Conservation (phyloP, 73 alveolate species). For the Paramecium biaurelia region DNA sequence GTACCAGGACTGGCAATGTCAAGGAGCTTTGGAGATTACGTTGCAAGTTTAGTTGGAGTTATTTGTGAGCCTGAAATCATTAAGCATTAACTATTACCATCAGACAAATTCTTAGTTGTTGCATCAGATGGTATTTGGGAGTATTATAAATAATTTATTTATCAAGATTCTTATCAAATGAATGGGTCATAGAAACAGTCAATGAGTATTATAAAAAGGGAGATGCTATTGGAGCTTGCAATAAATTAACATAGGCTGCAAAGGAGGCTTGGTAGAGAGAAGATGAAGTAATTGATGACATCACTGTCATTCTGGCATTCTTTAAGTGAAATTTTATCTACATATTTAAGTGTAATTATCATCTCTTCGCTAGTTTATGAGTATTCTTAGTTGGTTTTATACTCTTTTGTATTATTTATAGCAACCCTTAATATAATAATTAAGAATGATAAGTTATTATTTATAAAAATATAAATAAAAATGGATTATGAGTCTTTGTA, state of each 20-base stretch:
- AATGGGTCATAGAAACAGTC: conserved; percentile 78
- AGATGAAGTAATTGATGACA: conserved; percentile 93
- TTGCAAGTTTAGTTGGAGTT: conserved; percentile 80
- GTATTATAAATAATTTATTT: neutral
- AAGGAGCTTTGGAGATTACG: conserved; percentile 84
- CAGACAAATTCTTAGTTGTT: conserved; percentile 75
- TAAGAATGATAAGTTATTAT: neutral
- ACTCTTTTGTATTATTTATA: neutral
- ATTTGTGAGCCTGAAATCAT: conserved; percentile 78
- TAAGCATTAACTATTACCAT: conserved; percentile 67
- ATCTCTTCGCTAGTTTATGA: neutral
- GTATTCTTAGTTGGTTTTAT: neutral
- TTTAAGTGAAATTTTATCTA: conserved; percentile 21
- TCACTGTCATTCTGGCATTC: conserved; percentile 84
- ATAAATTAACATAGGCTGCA: conserved; percentile 75
- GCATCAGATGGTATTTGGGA: conserved; percentile 93
- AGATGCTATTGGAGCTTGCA: conserved; percentile 88
- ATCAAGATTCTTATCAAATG: conserved; percentile 72
- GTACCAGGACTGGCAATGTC: conserved; percentile 88
- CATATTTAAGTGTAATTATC: neutral
- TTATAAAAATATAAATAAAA: neutral
- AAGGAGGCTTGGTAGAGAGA: conserved; percentile 83
- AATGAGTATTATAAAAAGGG: conserved; percentile 79
- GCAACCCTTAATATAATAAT: neutral
- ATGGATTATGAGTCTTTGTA: conserved; percentile 52